Evolutionary conservation across 345 rosid species (phyloP).

Genomic region (Mercurialis annua): DNA sequence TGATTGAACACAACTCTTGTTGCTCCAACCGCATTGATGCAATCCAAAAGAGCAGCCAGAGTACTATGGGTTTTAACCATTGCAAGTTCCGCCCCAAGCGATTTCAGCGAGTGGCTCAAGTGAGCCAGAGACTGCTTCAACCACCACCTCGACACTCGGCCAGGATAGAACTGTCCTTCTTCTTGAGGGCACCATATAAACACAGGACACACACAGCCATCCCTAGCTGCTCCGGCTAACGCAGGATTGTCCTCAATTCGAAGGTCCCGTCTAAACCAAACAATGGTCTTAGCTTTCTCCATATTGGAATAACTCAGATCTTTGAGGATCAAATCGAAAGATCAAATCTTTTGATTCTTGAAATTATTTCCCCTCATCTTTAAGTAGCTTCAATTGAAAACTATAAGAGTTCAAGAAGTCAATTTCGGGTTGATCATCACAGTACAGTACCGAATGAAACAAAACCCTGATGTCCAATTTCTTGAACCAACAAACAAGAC

Average conservation of each 20-base stretch:
- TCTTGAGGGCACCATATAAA: conserved; percentile 92
- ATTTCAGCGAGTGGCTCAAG: conserved; percentile 59
- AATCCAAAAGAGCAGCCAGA: conserved; percentile 60
- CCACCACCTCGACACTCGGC: conserved; percentile 98
- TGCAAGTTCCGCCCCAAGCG: conserved; percentile 75
- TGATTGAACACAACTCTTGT: conserved; percentile 82
- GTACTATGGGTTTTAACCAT: conserved; percentile 65
- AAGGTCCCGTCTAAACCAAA: conserved; percentile 95
- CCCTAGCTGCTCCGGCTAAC: conserved; percentile 80
- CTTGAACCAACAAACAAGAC: conserved; percentile 6
- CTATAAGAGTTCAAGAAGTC: conserved; percentile 9
- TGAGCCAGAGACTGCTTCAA: conserved; percentile 78
- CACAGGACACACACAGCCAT: conserved; percentile 70
- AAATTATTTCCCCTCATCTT: conserved; percentile 3
- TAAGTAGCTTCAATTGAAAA: conserved; percentile 12
- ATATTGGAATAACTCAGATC: conserved; percentile 27
- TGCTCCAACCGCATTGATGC: conserved; percentile 55
- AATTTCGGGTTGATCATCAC: background rate
- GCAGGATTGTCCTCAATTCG: conserved; percentile 99
- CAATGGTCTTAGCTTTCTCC: conserved; percentile 59
- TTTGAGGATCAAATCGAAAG: background rate
- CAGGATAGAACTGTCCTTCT: conserved; percentile 85
- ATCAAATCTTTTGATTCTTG: conserved; percentile 1
- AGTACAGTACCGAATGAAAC: background rate
- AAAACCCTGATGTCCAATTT: background rate